Evolutionary conservation across 768 basidiomycete genomes (phyloP), one percentile per base, ranked within the genome.

Genomic region (Auriscalpium orientale): DNA sequence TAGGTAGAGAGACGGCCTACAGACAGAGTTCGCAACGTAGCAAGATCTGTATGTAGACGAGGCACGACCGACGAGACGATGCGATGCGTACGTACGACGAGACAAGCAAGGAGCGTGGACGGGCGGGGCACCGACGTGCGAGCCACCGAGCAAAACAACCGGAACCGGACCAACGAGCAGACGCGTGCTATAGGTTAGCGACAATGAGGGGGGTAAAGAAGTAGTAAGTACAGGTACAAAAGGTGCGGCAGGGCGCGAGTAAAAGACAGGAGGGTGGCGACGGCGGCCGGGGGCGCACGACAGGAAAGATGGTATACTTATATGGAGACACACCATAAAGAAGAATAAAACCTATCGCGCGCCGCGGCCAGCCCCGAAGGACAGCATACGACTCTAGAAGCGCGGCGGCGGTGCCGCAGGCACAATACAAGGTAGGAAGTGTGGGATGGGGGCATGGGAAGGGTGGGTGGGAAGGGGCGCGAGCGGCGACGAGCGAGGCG

Each of bases 401-500:
- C 18, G 15, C 13, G 40, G 18, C 13, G 18, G 18, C 4, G 40
- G 40, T 43, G 40, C 40, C 40, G 40, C 40, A 43, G 40, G 40
- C 40, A 43, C 40, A 18, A 18, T 43, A 43, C 40, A 43, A 8
- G 43, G 53, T 12, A 28, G 28, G 7, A 28, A 28, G 28, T 28
- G 28, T 28, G 28, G 4, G 4, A 5, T 28, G 28, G 28, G 28
- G 28, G 49, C 49, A 59, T 55, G 53, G 21, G 18, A 47, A 46
- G 2, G n/a, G n/a, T n/a, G 48, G 54, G 20, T 28, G 45, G 46
- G 10, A 34, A 33, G 28, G 15, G 45, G 44, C 40, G 18, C 21
- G 56, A 62, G 49, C 46, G 35, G 52, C 34, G 28, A 55, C 53
- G 35, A 33, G 40, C 11, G 15, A 47, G 37, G 18, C 15, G 40